Conservation (phyloP, 768 basidiomycete genomes). For the Lyophyllum decastes region DNA sequence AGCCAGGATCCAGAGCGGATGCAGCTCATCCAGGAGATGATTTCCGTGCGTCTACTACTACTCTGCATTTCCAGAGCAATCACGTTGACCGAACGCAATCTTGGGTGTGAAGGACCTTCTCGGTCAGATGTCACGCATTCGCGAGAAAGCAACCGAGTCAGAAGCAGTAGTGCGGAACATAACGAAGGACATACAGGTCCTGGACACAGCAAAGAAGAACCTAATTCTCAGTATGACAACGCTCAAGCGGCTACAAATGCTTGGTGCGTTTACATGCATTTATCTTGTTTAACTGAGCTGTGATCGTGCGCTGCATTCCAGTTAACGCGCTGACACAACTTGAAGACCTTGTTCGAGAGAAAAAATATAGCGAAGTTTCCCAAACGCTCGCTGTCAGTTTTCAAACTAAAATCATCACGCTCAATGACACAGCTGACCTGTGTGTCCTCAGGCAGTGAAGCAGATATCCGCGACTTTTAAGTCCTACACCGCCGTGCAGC, state of each 20-base stretch:
- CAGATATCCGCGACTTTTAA: conserved; percentile 84
- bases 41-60: conserved; percentile 60
- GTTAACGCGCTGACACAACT: conserved; percentile 84
- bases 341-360: conserved; percentile 75
- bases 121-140: conserved; percentile 93
- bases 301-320: conserved; percentile 27
- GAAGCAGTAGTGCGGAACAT: conserved; percentile 95
- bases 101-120: conserved; percentile 71
- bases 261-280: conserved; percentile 56
- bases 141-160: conserved; percentile 95
- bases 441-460: conserved; percentile 69
- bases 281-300: neutral
- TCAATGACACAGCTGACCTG: conserved; percentile 5
- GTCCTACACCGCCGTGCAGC: conserved; percentile 72
- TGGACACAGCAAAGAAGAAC: conserved; percentile 94
- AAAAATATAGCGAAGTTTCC: conserved; percentile 80
- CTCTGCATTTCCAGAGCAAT: neutral
- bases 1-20: conserved; percentile 90
- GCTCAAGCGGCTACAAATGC: conserved; percentile 89
- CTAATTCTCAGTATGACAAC: conserved; percentile 88
- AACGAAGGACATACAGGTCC: conserved; percentile 93
- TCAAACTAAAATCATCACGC: neutral
- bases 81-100: neutral
- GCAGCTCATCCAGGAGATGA: conserved; percentile 93
- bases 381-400: conserved; percentile 70